Conservation (phyloP, 2,329 filamentous ascomycete genomes). For the Fusarium sororula region DNA sequence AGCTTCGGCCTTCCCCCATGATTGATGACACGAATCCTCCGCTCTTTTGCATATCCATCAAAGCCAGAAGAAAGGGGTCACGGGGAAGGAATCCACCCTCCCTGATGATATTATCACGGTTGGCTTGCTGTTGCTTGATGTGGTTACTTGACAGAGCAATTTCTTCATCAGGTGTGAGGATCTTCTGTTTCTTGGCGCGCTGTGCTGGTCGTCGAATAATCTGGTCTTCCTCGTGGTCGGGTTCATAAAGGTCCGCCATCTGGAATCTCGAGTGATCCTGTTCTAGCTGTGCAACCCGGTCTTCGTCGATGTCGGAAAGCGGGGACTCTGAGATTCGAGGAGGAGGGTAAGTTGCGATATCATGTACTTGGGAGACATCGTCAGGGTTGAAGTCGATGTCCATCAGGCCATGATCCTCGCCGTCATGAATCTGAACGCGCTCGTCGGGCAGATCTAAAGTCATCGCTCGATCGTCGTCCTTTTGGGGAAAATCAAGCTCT, state of each 20-base stretch:
- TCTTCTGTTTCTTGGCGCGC: constrained; percentile 77
- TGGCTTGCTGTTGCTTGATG: constrained; percentile 86
- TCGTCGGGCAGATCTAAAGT: constrained; percentile 64
- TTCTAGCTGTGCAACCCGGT: constrained; percentile 67
- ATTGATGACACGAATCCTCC: constrained; percentile 90
- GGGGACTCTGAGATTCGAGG: constrained; percentile 75
- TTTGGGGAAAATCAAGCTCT: constrained; percentile 63
- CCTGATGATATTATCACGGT: constrained; percentile 87
- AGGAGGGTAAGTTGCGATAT: constrained; percentile 59
- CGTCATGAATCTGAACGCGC: constrained; percentile 67
- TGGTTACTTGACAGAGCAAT: constrained; percentile 80
- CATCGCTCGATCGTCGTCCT: constrained; percentile 66
- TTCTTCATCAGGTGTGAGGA: constrained; percentile 82
- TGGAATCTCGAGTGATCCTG: constrained; percentile 64
- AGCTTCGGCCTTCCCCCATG: constrained; percentile 80
- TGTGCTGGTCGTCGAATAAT: constrained; percentile 75
- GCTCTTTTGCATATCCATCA: constrained; percentile 91
- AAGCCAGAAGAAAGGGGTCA: constrained; percentile 84
- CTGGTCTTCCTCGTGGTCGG: constrained; percentile 64
- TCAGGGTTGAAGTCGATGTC: constrained; percentile 73
- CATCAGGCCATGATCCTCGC: constrained; percentile 71
- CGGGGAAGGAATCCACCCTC: constrained; percentile 84
- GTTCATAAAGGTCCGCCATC: constrained; percentile 69
- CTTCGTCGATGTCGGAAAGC: constrained; percentile 74
- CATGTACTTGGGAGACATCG: constrained; percentile 66